Evolutionary conservation across 2,329 filamentous ascomycete species (phyloP).

Genomic region (Ophiocordyceps robertsii): DNA sequence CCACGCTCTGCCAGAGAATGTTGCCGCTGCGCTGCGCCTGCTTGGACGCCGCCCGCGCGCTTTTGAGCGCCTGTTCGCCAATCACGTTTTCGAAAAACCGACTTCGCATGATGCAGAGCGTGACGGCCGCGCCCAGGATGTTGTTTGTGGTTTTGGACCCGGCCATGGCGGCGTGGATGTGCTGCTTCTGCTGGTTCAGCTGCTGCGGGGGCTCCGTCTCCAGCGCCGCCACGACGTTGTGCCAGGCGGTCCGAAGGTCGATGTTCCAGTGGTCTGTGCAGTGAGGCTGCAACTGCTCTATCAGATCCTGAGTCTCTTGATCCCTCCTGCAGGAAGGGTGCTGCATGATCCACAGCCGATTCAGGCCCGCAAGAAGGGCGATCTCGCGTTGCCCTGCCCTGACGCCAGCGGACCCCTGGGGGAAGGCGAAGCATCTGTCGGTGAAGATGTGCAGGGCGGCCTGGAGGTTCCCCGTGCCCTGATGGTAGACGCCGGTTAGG

Average conservation of each 20-base stretch:
- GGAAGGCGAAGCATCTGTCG: constrained; percentile 38
- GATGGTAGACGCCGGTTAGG: constrained; percentile 60
- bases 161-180: constrained; percentile 59
- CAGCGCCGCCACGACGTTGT: constrained; percentile 59
- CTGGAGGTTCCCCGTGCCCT: constrained; percentile 63
- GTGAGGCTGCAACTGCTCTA: constrained; percentile 52
- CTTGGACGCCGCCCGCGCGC: constrained; percentile 52
- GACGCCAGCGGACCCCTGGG: constrained; percentile 23
- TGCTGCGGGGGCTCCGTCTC: constrained; percentile 47
- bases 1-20: constrained; percentile 66
- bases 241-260: constrained; percentile 66
- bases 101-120: constrained; percentile 72
- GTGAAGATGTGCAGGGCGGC: constrained; percentile 55
- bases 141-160: constrained; percentile 59
- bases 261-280: constrained; percentile 58
- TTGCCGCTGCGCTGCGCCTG: constrained; percentile 60
- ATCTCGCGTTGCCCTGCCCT: constrained; percentile 48
- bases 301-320: constrained; percentile 41
- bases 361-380: constrained; percentile 52
- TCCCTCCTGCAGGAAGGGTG: constrained; percentile 44
- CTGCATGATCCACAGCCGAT: constrained; percentile 60
- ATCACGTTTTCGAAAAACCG: constrained; percentile 73
- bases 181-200: constrained; percentile 65
- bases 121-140: constrained; percentile 67
- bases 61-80: constrained; percentile 68